phyloP scores from a whole-genome alignment of 2,329 filamentous ascomycete species.

The Penicillium vulpinum region DNA sequence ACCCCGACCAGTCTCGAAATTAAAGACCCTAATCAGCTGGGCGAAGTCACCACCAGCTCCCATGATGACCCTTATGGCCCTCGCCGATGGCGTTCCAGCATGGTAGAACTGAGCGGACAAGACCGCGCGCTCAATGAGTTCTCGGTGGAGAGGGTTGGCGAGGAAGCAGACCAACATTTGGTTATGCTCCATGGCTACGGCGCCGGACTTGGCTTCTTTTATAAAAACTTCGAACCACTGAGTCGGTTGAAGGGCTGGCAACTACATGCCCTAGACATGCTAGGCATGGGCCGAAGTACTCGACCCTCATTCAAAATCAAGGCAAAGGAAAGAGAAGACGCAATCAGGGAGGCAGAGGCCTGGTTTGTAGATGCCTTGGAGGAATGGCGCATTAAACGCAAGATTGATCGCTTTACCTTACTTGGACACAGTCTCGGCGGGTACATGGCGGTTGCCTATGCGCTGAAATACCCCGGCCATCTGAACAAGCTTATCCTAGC shows the following conservation, averaged over 20 bases:
- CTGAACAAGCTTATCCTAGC: conserved; percentile 95
- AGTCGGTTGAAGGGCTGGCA: conserved; percentile 79
- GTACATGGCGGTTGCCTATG: conserved; percentile 92
- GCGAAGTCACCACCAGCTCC: conserved; percentile 51
- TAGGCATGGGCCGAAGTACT: conserved; percentile 89
- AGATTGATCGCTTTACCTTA: conserved; percentile 90
- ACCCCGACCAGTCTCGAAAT: conserved; percentile 34
- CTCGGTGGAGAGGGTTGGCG: conserved; percentile 78
- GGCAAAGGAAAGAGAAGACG: conserved; percentile 75
- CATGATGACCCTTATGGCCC: conserved; percentile 76
- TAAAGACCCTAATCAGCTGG: conserved; percentile 39
- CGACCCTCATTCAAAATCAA: conserved; percentile 81
- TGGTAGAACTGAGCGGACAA: conserved; percentile 82
- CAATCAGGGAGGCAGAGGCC: conserved; percentile 84
- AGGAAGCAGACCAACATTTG: conserved; percentile 77
- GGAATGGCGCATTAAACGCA: conserved; percentile 86
- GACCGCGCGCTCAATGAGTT: conserved; percentile 90
- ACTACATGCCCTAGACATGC: conserved; percentile 88
- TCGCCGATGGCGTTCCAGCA: conserved; percentile 78
- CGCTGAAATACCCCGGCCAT: conserved; percentile 90
- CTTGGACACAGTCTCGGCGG: conserved; percentile 91
- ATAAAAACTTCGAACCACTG: conserved; percentile 92
- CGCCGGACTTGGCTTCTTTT: conserved; percentile 94
- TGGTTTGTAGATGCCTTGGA: conserved; percentile 97
- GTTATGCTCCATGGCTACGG: conserved; percentile 98